These are phyloP conservation scores for Beta macrorhiza DNA, from an alignment of 179 eudicot species.

Conservation along the genomic window DNA sequence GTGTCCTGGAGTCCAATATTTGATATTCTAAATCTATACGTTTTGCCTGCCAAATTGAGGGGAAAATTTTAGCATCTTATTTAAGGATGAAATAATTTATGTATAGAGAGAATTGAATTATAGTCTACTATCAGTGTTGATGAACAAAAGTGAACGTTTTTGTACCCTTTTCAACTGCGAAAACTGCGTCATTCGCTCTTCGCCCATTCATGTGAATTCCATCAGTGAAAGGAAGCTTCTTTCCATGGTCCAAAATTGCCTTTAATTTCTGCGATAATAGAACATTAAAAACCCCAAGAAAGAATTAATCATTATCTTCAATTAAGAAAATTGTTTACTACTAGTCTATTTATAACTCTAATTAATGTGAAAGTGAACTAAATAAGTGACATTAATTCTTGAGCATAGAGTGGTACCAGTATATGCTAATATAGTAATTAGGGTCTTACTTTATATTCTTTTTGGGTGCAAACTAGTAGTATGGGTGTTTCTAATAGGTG, in stretches of 20 bases:
- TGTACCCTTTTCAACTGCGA: conserved; percentile 52
- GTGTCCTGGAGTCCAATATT: conserved; percentile 57
- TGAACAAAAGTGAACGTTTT: background rate
- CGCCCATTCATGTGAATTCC: conserved; percentile 59
- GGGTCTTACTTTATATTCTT: too few species aligned
- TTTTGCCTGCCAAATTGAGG: conserved; percentile 41
- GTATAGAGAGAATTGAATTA: too few species aligned
- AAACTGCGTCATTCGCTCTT: conserved; percentile 38
- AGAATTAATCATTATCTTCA: background rate
- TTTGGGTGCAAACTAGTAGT: background rate
- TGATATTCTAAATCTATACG: conserved; percentile 64
- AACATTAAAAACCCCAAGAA: background rate
- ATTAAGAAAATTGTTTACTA: background rate
- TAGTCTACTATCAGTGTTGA: too few species aligned
- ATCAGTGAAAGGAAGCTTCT: conserved; percentile 44
- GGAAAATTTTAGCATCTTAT: background rate
- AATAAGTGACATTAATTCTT: background rate
- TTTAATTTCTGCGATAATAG: conserved; percentile 37
- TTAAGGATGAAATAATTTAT: too few species aligned
- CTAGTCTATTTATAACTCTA: background rate
- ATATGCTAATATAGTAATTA: too few species aligned
- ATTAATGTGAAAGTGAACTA: background rate
- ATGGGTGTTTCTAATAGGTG: too few species aligned
- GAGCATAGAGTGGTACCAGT: too few species aligned
- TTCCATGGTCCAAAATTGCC: conserved; percentile 47